Conservation (phyloP, 148 eudicot species). For the Diospyros lotus region DNA sequence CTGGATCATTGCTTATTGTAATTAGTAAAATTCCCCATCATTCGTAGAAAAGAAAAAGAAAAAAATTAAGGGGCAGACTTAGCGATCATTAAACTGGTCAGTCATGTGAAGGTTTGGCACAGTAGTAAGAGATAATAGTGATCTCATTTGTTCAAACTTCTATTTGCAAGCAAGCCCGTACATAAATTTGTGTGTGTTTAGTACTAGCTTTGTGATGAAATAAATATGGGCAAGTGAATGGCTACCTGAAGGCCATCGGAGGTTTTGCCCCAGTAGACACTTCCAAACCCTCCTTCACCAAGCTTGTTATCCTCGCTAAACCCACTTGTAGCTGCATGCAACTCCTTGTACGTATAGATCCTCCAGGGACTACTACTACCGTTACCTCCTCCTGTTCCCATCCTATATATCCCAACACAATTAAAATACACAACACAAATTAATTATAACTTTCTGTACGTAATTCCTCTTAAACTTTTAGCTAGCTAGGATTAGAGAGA, state of each 20-base stretch:
- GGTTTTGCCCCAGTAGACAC: constrained; percentile 53
- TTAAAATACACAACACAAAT: background rate
- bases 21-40: too few species aligned
- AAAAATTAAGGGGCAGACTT: too few species aligned
- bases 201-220: background rate
- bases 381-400: constrained; percentile 10
- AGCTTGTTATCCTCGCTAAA: constrained; percentile 46
- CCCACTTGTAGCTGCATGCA: constrained; percentile 45
- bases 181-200: too few species aligned
- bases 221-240: too few species aligned
- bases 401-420: constrained; percentile 5
- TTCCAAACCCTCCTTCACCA: constrained; percentile 58
- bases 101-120: too few species aligned
- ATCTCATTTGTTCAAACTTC: too few species aligned
- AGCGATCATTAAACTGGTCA: too few species aligned
- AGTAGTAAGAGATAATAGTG: too few species aligned
- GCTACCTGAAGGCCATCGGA: constrained; percentile 46
- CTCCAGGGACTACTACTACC: constrained; percentile 40
- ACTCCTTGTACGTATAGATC: constrained; percentile 47
- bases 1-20: too few species aligned
- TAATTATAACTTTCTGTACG: too few species aligned
- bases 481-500: background rate
- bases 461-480: background rate
- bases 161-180: too few species aligned
- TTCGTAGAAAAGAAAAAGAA: too few species aligned